Base-by-base conservation (phyloP, 345 rosid genomes). In the Melaleuca quinquenervia region DNA sequence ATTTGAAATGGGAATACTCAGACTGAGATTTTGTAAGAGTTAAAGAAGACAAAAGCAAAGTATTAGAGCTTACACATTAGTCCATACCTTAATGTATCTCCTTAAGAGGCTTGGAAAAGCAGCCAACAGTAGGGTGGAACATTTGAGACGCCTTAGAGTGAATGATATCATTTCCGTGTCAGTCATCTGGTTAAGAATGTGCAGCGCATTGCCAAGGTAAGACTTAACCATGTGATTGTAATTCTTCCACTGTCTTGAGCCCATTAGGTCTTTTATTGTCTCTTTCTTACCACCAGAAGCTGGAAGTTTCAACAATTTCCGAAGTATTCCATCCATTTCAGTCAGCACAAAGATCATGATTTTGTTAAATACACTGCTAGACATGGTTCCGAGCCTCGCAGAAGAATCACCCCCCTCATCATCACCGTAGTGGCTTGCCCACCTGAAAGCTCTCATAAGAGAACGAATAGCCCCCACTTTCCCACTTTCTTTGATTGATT, bases 381-480 rank as follows among this genome's bases (percentile, higher is more conserved):
- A 94, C 95, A 97, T 94, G 84, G 87, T 88, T 45, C 93, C 91
- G 44, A 96, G 91, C 91, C 94, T 94, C 24, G 82, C 50, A 3
- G 95, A 84, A 58, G 95, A 88, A n/a, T 92, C 95, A 83, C 88
- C 95, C 82, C 91, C 98, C 1, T 90, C 89, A 87, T 97, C 99
- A 91, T 96, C 99, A 80, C 99, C 99, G 82, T 94, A 95, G 89
- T 97, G 99, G 87, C 98, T 96, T 16, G 99, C 99, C 84, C 92
- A 92, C 92, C 99, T 93, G 89, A 94, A 97, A 90, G 97, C 99
- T 90, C 92, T 93, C 94, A 95, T 83, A 82, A 97, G 93, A 86
- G 95, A 91, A 85, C 95, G 98, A 64, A 94, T 90, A 18, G 91
- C 94, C 84, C 98, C 92, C 86, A 96, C 84, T 89, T 92, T 95